Evolutionary conservation across 495 filamentous ascomycete species (phyloP).

Genomic region (Penicillium psychrofluorescens): DNA sequence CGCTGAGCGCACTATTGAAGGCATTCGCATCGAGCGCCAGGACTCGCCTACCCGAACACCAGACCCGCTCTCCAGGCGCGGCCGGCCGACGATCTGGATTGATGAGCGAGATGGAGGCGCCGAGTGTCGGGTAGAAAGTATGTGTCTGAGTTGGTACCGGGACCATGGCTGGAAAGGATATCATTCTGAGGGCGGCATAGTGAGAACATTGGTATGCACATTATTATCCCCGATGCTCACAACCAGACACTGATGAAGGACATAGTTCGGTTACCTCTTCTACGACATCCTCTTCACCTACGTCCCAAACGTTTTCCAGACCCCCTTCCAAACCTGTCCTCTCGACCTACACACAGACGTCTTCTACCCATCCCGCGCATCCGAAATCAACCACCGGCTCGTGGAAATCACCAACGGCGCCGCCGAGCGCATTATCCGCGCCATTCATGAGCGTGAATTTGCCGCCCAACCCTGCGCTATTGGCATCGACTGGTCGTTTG

Average conservation of each 20-base stretch:
- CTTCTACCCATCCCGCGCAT: conserved; percentile 77
- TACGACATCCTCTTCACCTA: conserved; percentile 91
- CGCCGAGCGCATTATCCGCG: conserved; percentile 57
- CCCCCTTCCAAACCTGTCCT: conserved; percentile 85
- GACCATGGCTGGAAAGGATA: conserved; percentile 87
- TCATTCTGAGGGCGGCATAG: conserved; percentile 83
- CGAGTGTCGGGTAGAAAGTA: conserved; percentile 79
- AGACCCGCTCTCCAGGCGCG: conserved; percentile 8
- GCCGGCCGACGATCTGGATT: conserved; percentile 81
- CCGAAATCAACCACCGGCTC: conserved; percentile 84
- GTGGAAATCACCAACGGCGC: conserved; percentile 76
- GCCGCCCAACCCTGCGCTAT: conserved; percentile 74
- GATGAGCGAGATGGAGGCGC: conserved; percentile 57
- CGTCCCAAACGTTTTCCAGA: conserved; percentile 95
- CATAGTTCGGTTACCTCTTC: conserved; percentile 76
- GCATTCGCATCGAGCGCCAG: conserved; percentile 64
- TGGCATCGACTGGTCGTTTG: conserved; percentile 86
- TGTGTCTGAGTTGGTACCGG: conserved; percentile 86
- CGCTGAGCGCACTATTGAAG: conserved; percentile 64
- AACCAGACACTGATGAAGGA: not conserved
- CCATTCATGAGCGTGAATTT: conserved; percentile 56
- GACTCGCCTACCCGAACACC: conserved; percentile 5
- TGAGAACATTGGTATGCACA: conserved; percentile 62
- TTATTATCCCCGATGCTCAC: not conserved
- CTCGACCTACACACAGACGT: conserved; percentile 90